A percentile compares a stretch with the other conserved stretches of the same genome.
phyloP scores from a whole-genome alignment of 306 rosid species.

The Ammopiptanthus mongolicus region DNA sequence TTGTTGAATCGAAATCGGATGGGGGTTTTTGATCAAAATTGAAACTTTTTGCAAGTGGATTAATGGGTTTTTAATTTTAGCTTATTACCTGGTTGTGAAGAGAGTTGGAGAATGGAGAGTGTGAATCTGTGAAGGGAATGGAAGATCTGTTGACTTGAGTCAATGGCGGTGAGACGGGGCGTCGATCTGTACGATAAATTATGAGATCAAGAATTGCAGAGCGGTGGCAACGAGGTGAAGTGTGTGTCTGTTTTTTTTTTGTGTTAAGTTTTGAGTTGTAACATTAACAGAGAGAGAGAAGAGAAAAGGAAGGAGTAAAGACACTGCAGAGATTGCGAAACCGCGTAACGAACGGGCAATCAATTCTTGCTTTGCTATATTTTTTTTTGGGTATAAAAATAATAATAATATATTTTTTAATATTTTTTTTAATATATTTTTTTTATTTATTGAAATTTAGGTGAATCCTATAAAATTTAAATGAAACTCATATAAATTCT shows the following conservation, averaged over 20 bases:
- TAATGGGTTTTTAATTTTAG: background rate
- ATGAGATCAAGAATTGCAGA: background rate
- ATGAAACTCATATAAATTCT: no score
- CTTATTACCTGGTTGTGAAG: constrained; percentile 11
- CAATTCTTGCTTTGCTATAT: background rate
- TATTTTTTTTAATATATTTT: no score
- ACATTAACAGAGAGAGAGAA: background rate
- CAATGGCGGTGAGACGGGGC: background rate
- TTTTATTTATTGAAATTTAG: no score
- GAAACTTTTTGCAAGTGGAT: background rate
- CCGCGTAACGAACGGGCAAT: constrained; percentile 31
- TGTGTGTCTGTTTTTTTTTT: background rate
- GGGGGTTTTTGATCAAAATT: constrained; percentile 1
- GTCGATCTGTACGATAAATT: background rate
- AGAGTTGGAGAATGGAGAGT: background rate
- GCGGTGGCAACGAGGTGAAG: background rate
- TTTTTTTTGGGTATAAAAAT: no score
- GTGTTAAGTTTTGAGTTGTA: background rate
- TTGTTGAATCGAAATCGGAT: background rate
- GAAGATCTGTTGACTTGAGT: constrained; percentile 9
- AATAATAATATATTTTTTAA: no score
- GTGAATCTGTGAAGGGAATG: constrained; percentile 3
- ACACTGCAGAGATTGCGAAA: constrained; percentile 7
- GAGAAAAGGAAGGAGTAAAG: background rate
- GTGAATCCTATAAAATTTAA: no score